These are phyloP conservation scores for Cinnamomum chago DNA, from an alignment of 164 flowering plant genomes.

Conservation along the genomic window DNA sequence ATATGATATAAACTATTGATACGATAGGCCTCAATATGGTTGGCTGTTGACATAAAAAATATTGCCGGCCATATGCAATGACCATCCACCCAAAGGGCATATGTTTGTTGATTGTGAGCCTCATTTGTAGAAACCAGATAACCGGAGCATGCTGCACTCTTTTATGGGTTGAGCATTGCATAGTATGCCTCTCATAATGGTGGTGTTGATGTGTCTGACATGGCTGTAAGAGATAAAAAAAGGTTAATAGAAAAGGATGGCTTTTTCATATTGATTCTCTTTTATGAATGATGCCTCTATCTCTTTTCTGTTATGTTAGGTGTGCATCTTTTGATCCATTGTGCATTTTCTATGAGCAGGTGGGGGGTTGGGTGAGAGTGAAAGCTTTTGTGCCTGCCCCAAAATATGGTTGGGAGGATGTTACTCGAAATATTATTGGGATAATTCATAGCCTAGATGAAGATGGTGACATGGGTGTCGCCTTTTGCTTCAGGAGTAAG, in stretches of 20 bases:
- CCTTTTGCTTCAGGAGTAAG: constrained; percentile 96
- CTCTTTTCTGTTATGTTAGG: not conserved
- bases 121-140: no score
- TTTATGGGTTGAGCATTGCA: no score
- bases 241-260: not conserved
- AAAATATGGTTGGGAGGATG: constrained; percentile 98
- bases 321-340: not conserved
- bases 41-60: no score
- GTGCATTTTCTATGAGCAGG: constrained; percentile 36
- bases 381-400: constrained; percentile 94
- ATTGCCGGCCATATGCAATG: no score
- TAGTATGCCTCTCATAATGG: not conserved
- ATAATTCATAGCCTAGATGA: constrained; percentile 93
- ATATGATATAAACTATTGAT: no score
- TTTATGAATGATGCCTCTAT: not conserved
- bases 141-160: no score
- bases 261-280: not conserved
- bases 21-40: no score
- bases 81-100: no score
- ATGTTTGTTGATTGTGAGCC: not conserved
- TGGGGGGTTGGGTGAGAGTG: constrained; percentile 95
- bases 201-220: not conserved
- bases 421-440: constrained; percentile 74
- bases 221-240: not conserved
- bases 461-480: constrained; percentile 93